These are phyloP conservation scores for Flaveria bidentis DNA, from an alignment of 129 eudicot species.

Conservation along the genomic window DNA sequence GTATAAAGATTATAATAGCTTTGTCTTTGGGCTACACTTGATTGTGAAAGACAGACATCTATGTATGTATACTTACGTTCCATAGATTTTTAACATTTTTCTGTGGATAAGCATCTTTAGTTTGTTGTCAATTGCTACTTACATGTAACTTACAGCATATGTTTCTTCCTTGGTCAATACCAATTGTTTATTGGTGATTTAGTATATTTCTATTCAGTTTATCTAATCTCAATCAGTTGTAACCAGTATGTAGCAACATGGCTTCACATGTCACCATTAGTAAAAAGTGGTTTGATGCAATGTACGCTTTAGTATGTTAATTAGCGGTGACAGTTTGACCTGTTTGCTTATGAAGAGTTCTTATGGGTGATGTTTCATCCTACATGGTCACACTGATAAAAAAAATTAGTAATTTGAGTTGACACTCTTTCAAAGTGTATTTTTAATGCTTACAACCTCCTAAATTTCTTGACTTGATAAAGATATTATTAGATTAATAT, in stretches of 20 bases:
- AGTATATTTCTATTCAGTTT: constrained; percentile 1
- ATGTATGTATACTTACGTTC: background rate
- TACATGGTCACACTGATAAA: background rate
- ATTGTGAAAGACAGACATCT: background rate
- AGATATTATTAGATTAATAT: no score
- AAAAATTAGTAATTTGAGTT: background rate
- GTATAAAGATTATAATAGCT: background rate
- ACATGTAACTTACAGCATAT: background rate
- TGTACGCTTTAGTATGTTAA: background rate
- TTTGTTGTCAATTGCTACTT: background rate
- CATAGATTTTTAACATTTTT: background rate
- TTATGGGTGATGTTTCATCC: no score
- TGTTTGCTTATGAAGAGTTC: background rate
- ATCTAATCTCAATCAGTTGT: background rate
- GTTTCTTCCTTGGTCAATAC: constrained; percentile 6
- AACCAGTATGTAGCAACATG: background rate
- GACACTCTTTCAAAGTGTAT: background rate
- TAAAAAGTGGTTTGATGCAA: background rate
- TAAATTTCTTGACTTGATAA: background rate
- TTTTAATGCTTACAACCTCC: background rate
- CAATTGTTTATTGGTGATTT: background rate
- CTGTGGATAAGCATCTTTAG: background rate
- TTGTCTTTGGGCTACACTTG: background rate
- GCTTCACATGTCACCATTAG: constrained; percentile 6
- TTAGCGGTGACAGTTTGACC: background rate